Evolutionary conservation across 345 rosid species (phyloP).

Genomic region (Cardamine occulta): DNA sequence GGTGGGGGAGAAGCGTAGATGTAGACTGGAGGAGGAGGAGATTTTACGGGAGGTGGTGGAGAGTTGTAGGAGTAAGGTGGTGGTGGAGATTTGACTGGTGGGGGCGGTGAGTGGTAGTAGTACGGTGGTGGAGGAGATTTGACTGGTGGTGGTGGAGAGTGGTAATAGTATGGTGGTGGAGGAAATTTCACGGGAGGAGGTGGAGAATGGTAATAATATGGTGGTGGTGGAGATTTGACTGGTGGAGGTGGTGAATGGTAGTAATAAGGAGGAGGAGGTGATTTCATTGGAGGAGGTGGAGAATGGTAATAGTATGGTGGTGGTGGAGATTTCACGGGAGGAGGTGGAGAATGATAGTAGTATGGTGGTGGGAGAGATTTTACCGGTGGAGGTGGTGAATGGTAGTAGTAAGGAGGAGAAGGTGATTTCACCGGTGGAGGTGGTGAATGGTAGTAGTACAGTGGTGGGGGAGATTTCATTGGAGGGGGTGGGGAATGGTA

Average conservation of each 20-base stretch:
- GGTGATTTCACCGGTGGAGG: conserved; percentile 25
- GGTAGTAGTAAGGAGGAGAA: conserved; percentile 31
- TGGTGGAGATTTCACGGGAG: conserved; percentile 16
- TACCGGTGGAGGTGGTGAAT: conserved; percentile 38
- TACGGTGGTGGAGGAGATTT: conserved; percentile 31
- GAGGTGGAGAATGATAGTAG: conserved; percentile 38
- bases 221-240: conserved; percentile 26
- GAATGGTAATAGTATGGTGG: conserved; percentile 39
- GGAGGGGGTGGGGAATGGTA: conserved; percentile 1
- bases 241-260: conserved; percentile 48
- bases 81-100: conserved; percentile 28
- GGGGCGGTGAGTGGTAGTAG: conserved; percentile 41
- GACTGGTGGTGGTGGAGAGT: conserved; percentile 39
- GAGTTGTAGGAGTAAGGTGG: conserved; percentile 41
- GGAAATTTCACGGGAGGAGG: conserved; percentile 33
- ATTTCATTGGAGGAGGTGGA: conserved; percentile 27
- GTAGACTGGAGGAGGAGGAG: conserved; percentile 43
- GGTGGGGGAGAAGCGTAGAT: conserved; percentile 45
- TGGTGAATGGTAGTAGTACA: conserved; percentile 38
- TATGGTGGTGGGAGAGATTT: background rate
- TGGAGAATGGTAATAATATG: conserved; percentile 39
- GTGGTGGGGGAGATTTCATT: background rate
- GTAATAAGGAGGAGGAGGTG: conserved; percentile 26
- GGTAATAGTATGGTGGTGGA: conserved; percentile 37
- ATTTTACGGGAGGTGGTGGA: conserved; percentile 37